Conservation (phyloP, 768 basidiomycete species). For the Rhizopogon rudus region DNA sequence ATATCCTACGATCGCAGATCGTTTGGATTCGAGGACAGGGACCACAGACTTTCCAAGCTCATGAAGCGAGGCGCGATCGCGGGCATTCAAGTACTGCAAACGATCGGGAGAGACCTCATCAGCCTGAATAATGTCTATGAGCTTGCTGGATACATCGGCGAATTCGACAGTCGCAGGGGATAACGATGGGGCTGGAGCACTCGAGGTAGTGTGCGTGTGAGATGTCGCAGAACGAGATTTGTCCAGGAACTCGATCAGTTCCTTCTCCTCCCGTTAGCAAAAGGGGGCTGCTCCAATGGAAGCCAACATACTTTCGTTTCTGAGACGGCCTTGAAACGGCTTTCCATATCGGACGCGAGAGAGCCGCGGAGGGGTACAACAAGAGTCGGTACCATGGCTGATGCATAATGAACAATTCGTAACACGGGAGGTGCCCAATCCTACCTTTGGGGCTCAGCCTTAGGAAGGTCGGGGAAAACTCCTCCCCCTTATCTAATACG, state of each 20-base stretch:
- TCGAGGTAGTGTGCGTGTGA: slow-evolving; percentile 63
- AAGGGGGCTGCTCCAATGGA: background rate
- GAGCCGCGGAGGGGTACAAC: slow-evolving; percentile 82
- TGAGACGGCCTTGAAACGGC: slow-evolving; percentile 74
- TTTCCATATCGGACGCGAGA: slow-evolving; percentile 62
- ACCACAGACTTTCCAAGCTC: slow-evolving; percentile 38
- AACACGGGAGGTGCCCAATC: slow-evolving; percentile 4
- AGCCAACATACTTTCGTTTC: slow-evolving; percentile 55
- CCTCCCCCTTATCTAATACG: slow-evolving; percentile 65
- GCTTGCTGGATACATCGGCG: slow-evolving; percentile 20
- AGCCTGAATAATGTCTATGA: slow-evolving; percentile 55
- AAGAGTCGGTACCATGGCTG: slow-evolving; percentile 77
- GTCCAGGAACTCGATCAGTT: slow-evolving; percentile 77
- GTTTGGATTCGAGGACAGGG: slow-evolving; percentile 41
- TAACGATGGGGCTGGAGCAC: slow-evolving; percentile 69
- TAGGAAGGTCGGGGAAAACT: slow-evolving; percentile 69
- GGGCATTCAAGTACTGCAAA: slow-evolving; percentile 56
- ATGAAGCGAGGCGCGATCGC: slow-evolving; percentile 46
- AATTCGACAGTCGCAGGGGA: slow-evolving; percentile 81
- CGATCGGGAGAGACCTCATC: slow-evolving; percentile 58
- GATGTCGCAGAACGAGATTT: slow-evolving; percentile 71
- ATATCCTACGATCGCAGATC: slow-evolving; percentile 43
- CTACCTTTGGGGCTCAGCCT: slow-evolving; percentile 75
- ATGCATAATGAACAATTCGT: background rate
- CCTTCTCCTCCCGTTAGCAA: slow-evolving; percentile 31